These are phyloP conservation scores for Pseudogymnoascus sp. DNA, from an alignment of 2,329 filamentous ascomycete genomes.

Conservation along the genomic window DNA sequence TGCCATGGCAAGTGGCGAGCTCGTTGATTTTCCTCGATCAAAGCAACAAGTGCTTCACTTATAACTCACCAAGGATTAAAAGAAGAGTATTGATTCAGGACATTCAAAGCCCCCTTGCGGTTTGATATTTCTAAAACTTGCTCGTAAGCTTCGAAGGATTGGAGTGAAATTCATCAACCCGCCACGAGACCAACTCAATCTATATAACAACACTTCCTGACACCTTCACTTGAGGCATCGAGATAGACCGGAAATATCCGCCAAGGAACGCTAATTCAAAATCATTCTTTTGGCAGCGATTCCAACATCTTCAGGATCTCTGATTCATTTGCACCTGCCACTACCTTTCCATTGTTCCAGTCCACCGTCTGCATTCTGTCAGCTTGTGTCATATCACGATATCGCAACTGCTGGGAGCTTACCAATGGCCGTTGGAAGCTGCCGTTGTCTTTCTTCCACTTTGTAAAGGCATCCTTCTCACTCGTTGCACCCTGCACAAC, in stretches of 20 bases:
- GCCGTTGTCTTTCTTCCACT: constrained; percentile 60
- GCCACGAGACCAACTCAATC: background rate
- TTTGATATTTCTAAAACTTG: background rate
- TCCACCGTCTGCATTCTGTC: constrained; percentile 56
- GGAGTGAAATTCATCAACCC: background rate
- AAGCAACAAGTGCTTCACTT: background rate
- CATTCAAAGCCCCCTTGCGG: background rate
- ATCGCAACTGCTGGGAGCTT: constrained; percentile 30
- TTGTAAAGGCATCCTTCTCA: constrained; percentile 69
- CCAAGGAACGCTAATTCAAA: constrained; percentile 6
- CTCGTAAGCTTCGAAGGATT: background rate
- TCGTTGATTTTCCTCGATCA: background rate
- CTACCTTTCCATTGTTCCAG: constrained; percentile 83
- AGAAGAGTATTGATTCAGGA: background rate
- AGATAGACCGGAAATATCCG: background rate
- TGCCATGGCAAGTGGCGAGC: background rate
- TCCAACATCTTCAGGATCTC: constrained; percentile 79
- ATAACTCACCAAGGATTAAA: background rate
- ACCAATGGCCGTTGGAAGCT: constrained; percentile 72
- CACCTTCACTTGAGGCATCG: background rate
- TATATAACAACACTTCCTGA: background rate
- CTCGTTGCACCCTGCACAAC: constrained; percentile 68
- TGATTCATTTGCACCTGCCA: constrained; percentile 72
- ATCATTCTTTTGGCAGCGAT: constrained; percentile 39
- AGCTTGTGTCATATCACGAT: constrained; percentile 15